Evolutionary conservation across 495 filamentous ascomycete species (phyloP).

Genomic region (Talaromyces proteolyticus): DNA sequence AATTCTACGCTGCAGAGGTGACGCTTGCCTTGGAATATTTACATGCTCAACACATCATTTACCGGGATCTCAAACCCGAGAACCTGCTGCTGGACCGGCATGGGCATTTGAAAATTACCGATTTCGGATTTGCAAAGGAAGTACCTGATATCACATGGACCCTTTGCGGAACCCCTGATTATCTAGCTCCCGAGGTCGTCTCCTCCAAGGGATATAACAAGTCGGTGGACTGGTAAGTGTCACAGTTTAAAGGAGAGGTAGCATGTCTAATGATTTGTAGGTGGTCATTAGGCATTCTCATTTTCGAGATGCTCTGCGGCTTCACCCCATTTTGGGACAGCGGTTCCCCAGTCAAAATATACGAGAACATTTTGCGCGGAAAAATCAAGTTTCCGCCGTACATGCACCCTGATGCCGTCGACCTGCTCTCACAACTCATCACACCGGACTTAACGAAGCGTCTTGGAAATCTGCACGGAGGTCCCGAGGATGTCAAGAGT

Average conservation of each 20-base stretch:
- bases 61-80: conserved; percentile 95
- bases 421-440: conserved; percentile 87
- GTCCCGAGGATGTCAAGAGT: conserved; percentile 89
- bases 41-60: conserved; percentile 93
- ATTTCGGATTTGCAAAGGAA: conserved; percentile 98
- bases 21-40: conserved; percentile 93
- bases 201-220: conserved; percentile 98
- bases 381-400: conserved; percentile 94
- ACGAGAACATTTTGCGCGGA: conserved; percentile 94
- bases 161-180: conserved; percentile 96
- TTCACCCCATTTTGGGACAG: conserved; percentile 99
- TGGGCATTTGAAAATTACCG: conserved; percentile 96
- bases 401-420: conserved; percentile 88
- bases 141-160: conserved; percentile 99
- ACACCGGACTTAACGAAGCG: conserved; percentile 93
- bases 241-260: neutral
- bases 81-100: conserved; percentile 93
- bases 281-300: conserved; percentile 98
- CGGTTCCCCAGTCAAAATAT: conserved; percentile 96
- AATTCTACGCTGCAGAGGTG: conserved; percentile 98
- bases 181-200: conserved; percentile 94
- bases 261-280: conserved; percentile 36
- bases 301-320: conserved; percentile 99
- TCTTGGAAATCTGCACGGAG: conserved; percentile 86
- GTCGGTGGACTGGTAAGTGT: conserved; percentile 90